Evolutionary conservation across 2,329 filamentous ascomycete species (phyloP).

Genomic region (Penicillium occitanis): DNA sequence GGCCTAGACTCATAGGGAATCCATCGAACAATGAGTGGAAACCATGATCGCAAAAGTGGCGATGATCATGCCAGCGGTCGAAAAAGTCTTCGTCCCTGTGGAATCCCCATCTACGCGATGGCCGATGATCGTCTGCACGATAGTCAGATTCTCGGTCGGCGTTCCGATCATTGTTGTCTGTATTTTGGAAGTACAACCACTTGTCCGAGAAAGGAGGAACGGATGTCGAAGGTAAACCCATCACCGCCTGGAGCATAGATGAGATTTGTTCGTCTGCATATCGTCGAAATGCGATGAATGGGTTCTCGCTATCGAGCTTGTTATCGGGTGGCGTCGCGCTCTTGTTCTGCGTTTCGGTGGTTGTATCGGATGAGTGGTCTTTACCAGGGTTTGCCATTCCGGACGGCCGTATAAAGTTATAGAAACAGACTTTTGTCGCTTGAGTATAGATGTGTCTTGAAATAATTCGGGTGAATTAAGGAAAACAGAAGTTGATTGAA

Average conservation of each 20-base stretch:
- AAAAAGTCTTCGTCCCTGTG: slow-evolving; percentile 22
- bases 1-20: slow-evolving; percentile 31
- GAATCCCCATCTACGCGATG: slow-evolving; percentile 5
- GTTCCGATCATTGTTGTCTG: slow-evolving; percentile 28
- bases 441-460: background rate
- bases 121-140: background rate
- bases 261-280: slow-evolving; percentile 60
- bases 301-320: slow-evolving; percentile 46
- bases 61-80: slow-evolving; percentile 30
- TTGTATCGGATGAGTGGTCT: slow-evolving; percentile 8
- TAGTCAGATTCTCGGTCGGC: slow-evolving; percentile 1
- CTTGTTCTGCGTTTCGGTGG: slow-evolving; percentile 17
- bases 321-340: slow-evolving; percentile 22
- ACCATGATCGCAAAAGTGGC: slow-evolving; percentile 29
- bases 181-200: slow-evolving; percentile 37
- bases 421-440: no score
- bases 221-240: slow-evolving; percentile 45
- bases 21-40: slow-evolving; percentile 41
- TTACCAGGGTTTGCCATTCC: slow-evolving; percentile 13
- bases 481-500: background rate
- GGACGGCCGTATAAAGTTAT: background rate
- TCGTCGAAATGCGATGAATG: slow-evolving; percentile 61
- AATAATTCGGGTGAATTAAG: background rate
- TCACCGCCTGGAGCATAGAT: slow-evolving; percentile 54
- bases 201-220: slow-evolving; percentile 33